A percentile compares a stretch with the other conserved stretches of the same genome.
phyloP scores from a whole-genome alignment of 2,329 filamentous ascomycete species.

The Thyridium curvatum region DNA sequence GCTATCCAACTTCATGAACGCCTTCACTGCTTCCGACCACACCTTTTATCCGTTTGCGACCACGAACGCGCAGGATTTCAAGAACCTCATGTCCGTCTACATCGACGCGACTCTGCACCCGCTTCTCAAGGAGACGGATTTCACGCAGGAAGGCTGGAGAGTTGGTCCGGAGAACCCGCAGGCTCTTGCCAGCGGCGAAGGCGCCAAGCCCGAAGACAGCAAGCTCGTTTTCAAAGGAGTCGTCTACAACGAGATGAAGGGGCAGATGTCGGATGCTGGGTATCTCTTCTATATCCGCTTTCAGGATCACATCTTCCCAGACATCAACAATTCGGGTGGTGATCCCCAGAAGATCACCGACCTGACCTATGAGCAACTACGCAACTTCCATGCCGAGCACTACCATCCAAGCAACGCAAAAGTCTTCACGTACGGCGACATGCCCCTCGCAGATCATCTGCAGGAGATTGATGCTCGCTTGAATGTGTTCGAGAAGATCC shows the following conservation, averaged over 20 bases:
- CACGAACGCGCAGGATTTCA: conserved; percentile 90
- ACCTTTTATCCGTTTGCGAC: conserved; percentile 98
- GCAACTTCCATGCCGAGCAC: conserved; percentile 82
- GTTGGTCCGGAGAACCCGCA: conserved; percentile 86
- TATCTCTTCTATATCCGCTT: conserved; percentile 96
- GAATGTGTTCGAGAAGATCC: conserved; percentile 63
- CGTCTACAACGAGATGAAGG: conserved; percentile 99
- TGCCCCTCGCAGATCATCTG: conserved; percentile 77
- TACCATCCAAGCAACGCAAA: conserved; percentile 98
- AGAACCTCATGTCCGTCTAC: conserved; percentile 94
- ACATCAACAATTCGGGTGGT: conserved; percentile 92
- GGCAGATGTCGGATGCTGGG: conserved; percentile 94
- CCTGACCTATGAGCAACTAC: conserved; percentile 83
- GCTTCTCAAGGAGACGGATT: conserved; percentile 83
- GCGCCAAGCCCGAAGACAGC: conserved; percentile 48
- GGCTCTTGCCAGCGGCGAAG: conserved; percentile 38
- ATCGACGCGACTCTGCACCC: conserved; percentile 91
- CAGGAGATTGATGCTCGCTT: conserved; percentile 72
- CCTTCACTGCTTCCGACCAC: conserved; percentile 92
- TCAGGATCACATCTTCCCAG: conserved; percentile 89
- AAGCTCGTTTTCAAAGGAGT: conserved; percentile 92
- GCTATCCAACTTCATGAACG: conserved; percentile 99
- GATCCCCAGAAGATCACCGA: conserved; percentile 96
- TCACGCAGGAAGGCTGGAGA: conserved; percentile 94
- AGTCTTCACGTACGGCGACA: conserved; percentile 90